A percentile compares a stretch with the other conserved stretches of the same genome.
Conservation (phyloP, 2,329 filamentous ascomycete species). For the Pyricularia grisea region DNA sequence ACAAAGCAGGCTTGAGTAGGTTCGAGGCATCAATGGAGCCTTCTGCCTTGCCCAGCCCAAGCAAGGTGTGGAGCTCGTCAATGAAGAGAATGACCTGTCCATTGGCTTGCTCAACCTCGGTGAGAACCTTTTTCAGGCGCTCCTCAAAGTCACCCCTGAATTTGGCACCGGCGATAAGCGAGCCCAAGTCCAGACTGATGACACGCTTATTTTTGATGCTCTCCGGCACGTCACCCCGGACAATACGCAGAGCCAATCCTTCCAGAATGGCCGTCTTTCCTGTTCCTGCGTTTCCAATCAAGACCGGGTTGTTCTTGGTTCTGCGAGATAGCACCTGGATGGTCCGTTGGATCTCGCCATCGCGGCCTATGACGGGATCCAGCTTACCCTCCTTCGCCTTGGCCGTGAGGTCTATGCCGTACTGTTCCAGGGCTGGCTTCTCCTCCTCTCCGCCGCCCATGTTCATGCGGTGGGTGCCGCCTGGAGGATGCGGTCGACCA, state of each 20-base stretch:
- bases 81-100: constrained; percentile 91
- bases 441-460: constrained; percentile 62
- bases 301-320: constrained; percentile 91
- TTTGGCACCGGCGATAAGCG: constrained; percentile 90
- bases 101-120: constrained; percentile 81
- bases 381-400: constrained; percentile 81
- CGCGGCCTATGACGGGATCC: constrained; percentile 90
- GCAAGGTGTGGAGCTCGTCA: constrained; percentile 84
- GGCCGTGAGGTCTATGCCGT: constrained; percentile 80
- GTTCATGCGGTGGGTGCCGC: constrained; percentile 91
- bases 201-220: constrained; percentile 93
- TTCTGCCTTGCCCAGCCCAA: constrained; percentile 89
- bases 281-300: constrained; percentile 86
- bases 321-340: constrained; percentile 88
- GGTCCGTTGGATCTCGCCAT: constrained; percentile 83
- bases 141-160: constrained; percentile 96
- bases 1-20: constrained; percentile 85
- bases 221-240: constrained; percentile 87
- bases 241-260: constrained; percentile 81
- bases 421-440: constrained; percentile 85
- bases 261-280: constrained; percentile 93
- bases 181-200: constrained; percentile 78
- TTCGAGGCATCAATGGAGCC: constrained; percentile 96
- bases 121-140: constrained; percentile 79
- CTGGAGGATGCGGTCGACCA: constrained; percentile 76